These are phyloP conservation scores for Pythium apleroticum DNA, from an alignment of 352 stramenopile genomes.

Conservation along the genomic window DNA sequence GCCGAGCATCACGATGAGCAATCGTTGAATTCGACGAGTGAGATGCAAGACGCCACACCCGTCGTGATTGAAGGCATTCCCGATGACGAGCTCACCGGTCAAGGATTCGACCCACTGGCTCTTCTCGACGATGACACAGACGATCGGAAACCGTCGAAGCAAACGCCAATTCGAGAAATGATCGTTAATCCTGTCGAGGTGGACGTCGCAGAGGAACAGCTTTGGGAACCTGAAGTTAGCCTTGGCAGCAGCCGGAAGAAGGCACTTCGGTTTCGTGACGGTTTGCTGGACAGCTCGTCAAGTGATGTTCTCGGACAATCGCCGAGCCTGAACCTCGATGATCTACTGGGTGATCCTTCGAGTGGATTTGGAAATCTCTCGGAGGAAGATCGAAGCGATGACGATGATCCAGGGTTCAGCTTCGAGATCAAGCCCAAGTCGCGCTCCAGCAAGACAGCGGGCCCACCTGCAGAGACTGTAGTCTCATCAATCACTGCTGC, in stretches of 20 bases:
- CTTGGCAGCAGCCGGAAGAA: slow-evolving; percentile 9
- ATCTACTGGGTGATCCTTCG: slow-evolving; percentile 12
- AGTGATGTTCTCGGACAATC: slow-evolving; percentile 4
- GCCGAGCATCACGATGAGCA: background rate
- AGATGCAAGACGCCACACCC: background rate
- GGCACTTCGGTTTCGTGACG: slow-evolving; percentile 19
- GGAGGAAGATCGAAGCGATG: background rate
- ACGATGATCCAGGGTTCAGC: slow-evolving; percentile 30
- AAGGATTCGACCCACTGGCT: slow-evolving; percentile 15
- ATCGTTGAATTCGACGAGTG: background rate
- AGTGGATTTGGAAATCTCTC: background rate
- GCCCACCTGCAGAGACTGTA: background rate
- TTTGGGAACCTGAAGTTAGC: slow-evolving; percentile 4
- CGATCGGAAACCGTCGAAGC: background rate
- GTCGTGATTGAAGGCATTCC: background rate
- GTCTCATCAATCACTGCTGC: background rate
- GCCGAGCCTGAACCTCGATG: slow-evolving; percentile 25
- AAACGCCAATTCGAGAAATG: background rate
- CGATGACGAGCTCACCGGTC: background rate
- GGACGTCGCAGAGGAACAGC: background rate
- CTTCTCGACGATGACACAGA: slow-evolving; percentile 12
- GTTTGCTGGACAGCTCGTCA: slow-evolving; percentile 13
- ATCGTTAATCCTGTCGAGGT: background rate
- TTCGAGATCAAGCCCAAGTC: slow-evolving; percentile 55
- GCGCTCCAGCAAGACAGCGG: slow-evolving; percentile 7